These are phyloP conservation scores for Carex sylvatica DNA, from an alignment of 202 grass and related monocot genomes.

Conservation along the genomic window DNA sequence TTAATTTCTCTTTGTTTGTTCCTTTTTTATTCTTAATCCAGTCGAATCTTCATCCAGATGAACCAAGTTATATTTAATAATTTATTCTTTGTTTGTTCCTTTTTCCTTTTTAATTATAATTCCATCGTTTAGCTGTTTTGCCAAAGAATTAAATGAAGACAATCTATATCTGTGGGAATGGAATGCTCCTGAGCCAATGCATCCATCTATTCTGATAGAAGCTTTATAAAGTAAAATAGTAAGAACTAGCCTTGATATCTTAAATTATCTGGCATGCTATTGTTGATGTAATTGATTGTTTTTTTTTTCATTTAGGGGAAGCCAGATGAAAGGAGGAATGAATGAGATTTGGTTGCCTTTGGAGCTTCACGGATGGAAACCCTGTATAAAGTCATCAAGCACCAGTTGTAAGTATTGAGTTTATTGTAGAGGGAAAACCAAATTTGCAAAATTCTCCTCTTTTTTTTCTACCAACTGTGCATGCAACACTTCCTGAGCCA, in stretches of 20 bases:
- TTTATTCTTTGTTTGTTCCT: conserved; percentile 61
- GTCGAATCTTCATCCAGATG: too few species aligned
- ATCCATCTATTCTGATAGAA: conserved; percentile 53
- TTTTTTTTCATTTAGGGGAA: conserved; percentile 22
- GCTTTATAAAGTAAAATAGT: conserved; percentile 47
- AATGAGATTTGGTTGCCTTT: conserved; percentile 74
- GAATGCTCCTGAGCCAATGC: conserved; percentile 83
- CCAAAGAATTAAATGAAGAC: neutral
- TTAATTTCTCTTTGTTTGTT: too few species aligned
- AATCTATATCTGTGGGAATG: conserved; percentile 53
- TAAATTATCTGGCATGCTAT: neutral
- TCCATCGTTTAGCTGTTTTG: neutral
- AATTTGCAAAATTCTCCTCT: neutral
- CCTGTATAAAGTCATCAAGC: conserved; percentile 46
- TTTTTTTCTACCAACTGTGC: conserved; percentile 27
- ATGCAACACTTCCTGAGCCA: conserved; percentile 48
- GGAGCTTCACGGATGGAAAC: conserved; percentile 67
- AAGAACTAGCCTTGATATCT: conserved; percentile 29
- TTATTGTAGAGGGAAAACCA: neutral
- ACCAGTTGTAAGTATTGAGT: conserved; percentile 42
- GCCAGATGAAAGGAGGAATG: conserved; percentile 53
- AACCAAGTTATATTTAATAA: too few species aligned
- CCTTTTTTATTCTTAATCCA: too few species aligned
- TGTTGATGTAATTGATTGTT: conserved; percentile 6
- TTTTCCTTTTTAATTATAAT: neutral